Conservation (phyloP, 257 asterid species). For the Galeopsis tetrahit region DNA sequence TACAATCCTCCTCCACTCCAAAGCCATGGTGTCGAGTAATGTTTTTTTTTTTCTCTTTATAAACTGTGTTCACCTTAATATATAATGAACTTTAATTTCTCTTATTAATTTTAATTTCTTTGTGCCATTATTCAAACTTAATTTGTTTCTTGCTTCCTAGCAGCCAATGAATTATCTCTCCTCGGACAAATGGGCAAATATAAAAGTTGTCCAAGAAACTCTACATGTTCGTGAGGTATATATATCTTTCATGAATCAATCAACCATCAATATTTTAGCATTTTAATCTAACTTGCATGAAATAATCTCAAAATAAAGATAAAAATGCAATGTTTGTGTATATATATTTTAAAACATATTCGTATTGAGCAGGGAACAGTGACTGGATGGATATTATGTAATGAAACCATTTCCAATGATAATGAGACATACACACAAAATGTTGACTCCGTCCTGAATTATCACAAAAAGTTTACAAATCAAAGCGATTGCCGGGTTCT, state of each 20-base stretch:
- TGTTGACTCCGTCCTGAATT: too few relatives aligned
- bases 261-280: background rate
- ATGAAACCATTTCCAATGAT: background rate
- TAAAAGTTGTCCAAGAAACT: conserved; percentile 27
- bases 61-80: too few relatives aligned
- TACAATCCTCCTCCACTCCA: background rate
- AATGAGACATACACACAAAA: too few relatives aligned
- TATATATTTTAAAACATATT: too few relatives aligned
- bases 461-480: too few relatives aligned
- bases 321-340: too few relatives aligned
- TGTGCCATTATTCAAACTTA: background rate
- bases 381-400: conserved; percentile 36
- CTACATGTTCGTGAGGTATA: conserved; percentile 30
- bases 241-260: background rate
- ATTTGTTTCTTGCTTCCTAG: background rate
- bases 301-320: too few relatives aligned
- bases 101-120: background rate
- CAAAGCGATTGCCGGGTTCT: too few relatives aligned
- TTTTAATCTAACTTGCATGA: too few relatives aligned
- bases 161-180: conserved; percentile 12
- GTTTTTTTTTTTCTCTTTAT: background rate
- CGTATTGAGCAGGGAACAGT: conserved; percentile 23
- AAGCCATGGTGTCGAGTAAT: conserved; percentile 40
- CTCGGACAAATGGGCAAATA: too few relatives aligned
- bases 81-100: background rate